Evolutionary conservation across 75 land plant species (phyloP).

Genomic region (Pinus albicaulis): DNA sequence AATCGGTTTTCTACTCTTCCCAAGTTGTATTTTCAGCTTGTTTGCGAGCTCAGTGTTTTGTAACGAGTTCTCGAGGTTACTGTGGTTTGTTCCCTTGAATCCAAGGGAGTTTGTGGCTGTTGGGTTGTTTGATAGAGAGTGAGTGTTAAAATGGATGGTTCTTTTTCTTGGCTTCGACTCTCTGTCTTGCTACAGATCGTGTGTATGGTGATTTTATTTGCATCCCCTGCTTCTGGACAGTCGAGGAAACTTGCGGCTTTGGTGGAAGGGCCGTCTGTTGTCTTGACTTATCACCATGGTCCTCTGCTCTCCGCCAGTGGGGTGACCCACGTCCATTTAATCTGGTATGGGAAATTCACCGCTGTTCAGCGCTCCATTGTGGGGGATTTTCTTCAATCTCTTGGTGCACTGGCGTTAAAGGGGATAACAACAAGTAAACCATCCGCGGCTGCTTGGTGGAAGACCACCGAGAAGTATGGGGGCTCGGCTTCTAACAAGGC

Average conservation of each 20-base stretch:
- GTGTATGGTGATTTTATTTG: not conserved
- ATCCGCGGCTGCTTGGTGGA: conserved; percentile 49
- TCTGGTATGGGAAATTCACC: conserved; percentile 80
- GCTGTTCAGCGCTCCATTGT: conserved; percentile 51
- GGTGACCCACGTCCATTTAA: conserved; percentile 33
- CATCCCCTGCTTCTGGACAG: not conserved
- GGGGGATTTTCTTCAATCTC: conserved; percentile 56
- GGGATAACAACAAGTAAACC: conserved; percentile 14
- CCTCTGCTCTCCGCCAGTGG: conserved; percentile 41
- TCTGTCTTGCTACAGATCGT: not conserved
- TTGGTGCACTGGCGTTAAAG: conserved; percentile 23
- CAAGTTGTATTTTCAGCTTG: not conserved
- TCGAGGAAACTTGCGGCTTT: conserved; percentile 19
- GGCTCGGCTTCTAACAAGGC: conserved; percentile 21
- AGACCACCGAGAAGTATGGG: conserved; percentile 49
- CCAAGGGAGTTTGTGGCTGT: not conserved
- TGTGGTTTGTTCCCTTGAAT: not conserved
- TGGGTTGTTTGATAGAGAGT: not conserved
- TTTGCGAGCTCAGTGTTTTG: not conserved
- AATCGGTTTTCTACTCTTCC: too few species aligned
- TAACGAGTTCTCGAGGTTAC: not conserved
- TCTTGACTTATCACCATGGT: conserved; percentile 67
- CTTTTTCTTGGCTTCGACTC: not conserved
- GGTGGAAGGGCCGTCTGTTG: conserved; percentile 36
- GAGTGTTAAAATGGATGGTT: not conserved